These are phyloP conservation scores for Gossypium arboreum DNA, from an alignment of 345 rosid genomes.

Conservation along the genomic window DNA sequence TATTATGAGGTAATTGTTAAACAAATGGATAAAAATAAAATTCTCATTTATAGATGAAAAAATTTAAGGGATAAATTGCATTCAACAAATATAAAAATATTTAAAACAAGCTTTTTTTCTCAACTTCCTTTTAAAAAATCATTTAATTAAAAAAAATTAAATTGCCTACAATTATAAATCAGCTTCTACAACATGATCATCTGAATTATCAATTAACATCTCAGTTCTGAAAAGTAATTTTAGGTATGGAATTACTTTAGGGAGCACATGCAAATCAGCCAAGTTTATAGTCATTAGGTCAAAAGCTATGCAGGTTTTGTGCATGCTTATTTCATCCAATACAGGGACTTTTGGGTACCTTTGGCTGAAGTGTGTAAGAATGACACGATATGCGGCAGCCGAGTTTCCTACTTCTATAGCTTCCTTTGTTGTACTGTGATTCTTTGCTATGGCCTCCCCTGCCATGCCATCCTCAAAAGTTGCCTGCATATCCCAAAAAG, in stretches of 20 bases:
- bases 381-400: conserved; percentile 58
- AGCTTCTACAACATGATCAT: conserved; percentile 34
- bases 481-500: conserved; percentile 42
- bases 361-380: conserved; percentile 98
- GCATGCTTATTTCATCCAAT: conserved; percentile 72
- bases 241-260: conserved; percentile 70
- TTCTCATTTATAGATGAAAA: not conserved
- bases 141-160: not conserved
- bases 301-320: conserved; percentile 84
- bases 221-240: conserved; percentile 74
- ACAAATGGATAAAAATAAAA: not conserved
- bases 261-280: conserved; percentile 74
- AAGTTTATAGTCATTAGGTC: conserved; percentile 90
- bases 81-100: not conserved
- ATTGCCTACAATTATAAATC: not conserved
- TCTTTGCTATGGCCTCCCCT: conserved; percentile 82
- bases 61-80: not conserved
- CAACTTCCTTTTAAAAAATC: not conserved
- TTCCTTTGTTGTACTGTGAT: conserved; percentile 97
- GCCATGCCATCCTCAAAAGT: conserved; percentile 87
- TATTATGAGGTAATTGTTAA: not conserved
- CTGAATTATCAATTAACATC: conserved; percentile 55
- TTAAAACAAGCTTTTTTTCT: not conserved
- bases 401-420: conserved; percentile 70
- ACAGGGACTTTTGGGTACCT: conserved; percentile 88